A percentile compares a stretch with the other conserved stretches of the same genome.
phyloP scores from a whole-genome alignment of 2,329 filamentous ascomycete species.

The Beauveria scarabaeidicola region DNA sequence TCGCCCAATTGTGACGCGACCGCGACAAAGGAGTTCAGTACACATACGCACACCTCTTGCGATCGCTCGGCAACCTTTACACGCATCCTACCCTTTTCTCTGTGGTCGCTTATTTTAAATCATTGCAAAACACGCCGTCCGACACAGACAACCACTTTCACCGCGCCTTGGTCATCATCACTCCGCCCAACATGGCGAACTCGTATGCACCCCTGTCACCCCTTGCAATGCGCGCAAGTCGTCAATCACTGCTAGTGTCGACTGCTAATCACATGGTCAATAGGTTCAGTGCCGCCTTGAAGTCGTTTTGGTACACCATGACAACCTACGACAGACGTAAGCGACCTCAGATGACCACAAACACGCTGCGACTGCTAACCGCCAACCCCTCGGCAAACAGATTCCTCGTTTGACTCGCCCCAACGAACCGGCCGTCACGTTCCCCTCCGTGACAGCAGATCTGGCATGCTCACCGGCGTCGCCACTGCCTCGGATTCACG shows the following conservation, averaged over 20 bases:
- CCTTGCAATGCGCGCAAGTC: neutral
- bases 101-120: neutral
- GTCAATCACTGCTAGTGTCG: neutral
- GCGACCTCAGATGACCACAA: constrained; percentile 20
- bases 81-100: neutral
- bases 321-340: constrained; percentile 61
- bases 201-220: constrained; percentile 1
- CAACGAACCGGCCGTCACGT: constrained; percentile 87
- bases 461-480: constrained; percentile 77
- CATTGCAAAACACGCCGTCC: neutral
- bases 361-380: constrained; percentile 12
- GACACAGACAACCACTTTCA: neutral
- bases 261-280: constrained; percentile 9
- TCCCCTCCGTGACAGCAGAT: constrained; percentile 72
- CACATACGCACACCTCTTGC: neutral
- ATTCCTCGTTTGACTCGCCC: constrained; percentile 87
- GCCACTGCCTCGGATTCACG: constrained; percentile 86
- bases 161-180: neutral
- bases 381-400: constrained; percentile 36
- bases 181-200: constrained; percentile 9
- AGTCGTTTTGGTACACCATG: constrained; percentile 92
- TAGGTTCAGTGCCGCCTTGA: constrained; percentile 65
- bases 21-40: constrained; percentile 5
- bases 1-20: constrained; percentile 10
- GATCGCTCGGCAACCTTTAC: neutral